Conservation (phyloP, 305 asterid species). For the Petunia hybrid region DNA sequence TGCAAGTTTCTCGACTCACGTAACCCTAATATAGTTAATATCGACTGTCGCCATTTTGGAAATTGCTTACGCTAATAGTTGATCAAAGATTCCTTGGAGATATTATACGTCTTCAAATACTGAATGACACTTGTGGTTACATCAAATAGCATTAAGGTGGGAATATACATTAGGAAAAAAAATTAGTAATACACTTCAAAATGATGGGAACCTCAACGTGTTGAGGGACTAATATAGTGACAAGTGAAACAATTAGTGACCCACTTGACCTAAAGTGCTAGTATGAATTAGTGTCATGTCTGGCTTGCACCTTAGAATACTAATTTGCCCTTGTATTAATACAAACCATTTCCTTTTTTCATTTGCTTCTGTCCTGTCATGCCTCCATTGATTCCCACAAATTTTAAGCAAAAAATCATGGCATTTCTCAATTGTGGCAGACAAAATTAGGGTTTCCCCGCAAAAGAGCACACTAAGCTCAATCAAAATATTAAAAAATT, state of each 20-base stretch:
- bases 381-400: constrained; percentile 45
- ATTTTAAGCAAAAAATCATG: constrained; percentile 30
- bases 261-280: constrained; percentile 35
- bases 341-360: background rate
- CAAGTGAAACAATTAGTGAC: constrained; percentile 26
- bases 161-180: background rate
- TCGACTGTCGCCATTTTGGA: background rate
- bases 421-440: constrained; percentile 40
- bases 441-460: constrained; percentile 45
- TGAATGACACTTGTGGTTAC: constrained; percentile 26
- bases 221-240: background rate
- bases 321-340: background rate
- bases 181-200: background rate
- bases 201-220: constrained; percentile 5
- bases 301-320: background rate
- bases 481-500: constrained; percentile 6
- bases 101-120: background rate
- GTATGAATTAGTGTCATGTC: constrained; percentile 6
- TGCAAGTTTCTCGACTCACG: no score
- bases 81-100: constrained; percentile 16
- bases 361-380: constrained; percentile 38
- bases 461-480: constrained; percentile 33
- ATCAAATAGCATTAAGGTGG: background rate
- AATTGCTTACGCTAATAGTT: constrained; percentile 12
- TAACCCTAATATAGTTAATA: background rate